Percentiles rank a stretch among this genome's conserved stretches.
Conservation (phyloP, 2,329 filamentous ascomycete genomes). For the Exophiala alcalophila region DNA sequence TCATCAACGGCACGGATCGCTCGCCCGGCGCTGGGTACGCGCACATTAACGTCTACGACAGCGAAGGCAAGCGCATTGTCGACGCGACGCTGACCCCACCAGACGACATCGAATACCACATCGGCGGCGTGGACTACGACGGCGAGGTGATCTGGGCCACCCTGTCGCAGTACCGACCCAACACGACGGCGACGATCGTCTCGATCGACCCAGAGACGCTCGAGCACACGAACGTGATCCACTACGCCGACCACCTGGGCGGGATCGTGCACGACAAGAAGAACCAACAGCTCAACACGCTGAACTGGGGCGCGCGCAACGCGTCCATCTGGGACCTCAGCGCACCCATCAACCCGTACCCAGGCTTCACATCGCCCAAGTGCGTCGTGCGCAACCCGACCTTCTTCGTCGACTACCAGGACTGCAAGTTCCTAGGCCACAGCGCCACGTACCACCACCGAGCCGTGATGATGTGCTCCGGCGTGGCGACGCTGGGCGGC, state of each 20-base stretch:
- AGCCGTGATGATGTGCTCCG: constrained; percentile 49
- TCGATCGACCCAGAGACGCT: constrained; percentile 41
- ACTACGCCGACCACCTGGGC: constrained; percentile 46
- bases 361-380: constrained; percentile 30
- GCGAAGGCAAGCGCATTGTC: constrained; percentile 42
- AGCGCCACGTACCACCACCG: constrained; percentile 37
- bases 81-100: constrained; percentile 45
- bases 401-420: constrained; percentile 51
- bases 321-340: constrained; percentile 40
- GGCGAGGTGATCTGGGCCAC: constrained; percentile 49
- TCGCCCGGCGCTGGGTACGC: constrained; percentile 45
- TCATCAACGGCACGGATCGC: constrained; percentile 63
- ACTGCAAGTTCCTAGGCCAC: constrained; percentile 52
- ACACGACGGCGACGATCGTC: constrained; percentile 46
- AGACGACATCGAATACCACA: constrained; percentile 46
- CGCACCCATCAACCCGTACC: constrained; percentile 18
- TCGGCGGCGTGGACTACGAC: constrained; percentile 51
- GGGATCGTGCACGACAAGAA: constrained; percentile 45
- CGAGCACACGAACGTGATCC: constrained; percentile 37
- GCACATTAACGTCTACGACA: constrained; percentile 48
- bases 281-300: constrained; percentile 38
- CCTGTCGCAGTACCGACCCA: constrained; percentile 49
- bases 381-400: constrained; percentile 39
- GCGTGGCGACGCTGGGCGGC: constrained; percentile 40
- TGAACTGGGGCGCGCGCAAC: constrained; percentile 50